Percentiles rank a stretch among this genome's conserved stretches.
Evolutionary conservation across 108 stramenopile species (phyloP).

Genomic region (Fragilaria crotonensis): DNA sequence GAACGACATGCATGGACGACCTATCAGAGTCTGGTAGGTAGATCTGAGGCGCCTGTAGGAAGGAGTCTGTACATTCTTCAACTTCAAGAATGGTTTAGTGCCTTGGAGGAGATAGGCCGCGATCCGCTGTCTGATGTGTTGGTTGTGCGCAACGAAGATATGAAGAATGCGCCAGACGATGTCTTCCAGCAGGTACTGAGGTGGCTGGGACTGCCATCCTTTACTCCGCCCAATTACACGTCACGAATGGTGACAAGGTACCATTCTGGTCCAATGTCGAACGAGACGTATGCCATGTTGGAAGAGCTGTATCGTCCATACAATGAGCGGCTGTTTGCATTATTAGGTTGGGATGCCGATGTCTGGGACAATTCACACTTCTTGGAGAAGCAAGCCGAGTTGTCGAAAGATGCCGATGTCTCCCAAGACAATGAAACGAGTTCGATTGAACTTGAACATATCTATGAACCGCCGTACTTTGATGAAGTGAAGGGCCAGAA

Average conservation of each 20-base stretch:
- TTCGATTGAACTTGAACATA: neutral
- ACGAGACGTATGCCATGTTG: neutral
- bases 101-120: neutral
- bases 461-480: neutral
- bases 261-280: neutral
- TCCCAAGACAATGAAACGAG: neutral
- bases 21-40: neutral
- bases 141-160: neutral
- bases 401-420: neutral
- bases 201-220: slow-evolving; percentile 1
- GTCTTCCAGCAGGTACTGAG: neutral
- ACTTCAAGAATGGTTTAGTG: neutral
- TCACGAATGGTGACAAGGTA: neutral
- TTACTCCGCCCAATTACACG: slow-evolving; percentile 1
- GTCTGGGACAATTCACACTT: neutral
- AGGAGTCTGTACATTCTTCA: neutral
- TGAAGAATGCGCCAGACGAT: neutral
- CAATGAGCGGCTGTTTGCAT: neutral
- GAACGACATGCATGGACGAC: slow-evolving; percentile 1
- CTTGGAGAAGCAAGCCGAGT: neutral
- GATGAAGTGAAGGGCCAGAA: neutral
- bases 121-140: neutral
- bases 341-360: neutral
- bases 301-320: neutral
- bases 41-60: neutral